Percentiles rank a stretch among this genome's conserved stretches.
These are phyloP conservation scores for Pseudozyma sp. DNA, from an alignment of 1,284 basidiomycete genomes.

Conservation along the genomic window DNA sequence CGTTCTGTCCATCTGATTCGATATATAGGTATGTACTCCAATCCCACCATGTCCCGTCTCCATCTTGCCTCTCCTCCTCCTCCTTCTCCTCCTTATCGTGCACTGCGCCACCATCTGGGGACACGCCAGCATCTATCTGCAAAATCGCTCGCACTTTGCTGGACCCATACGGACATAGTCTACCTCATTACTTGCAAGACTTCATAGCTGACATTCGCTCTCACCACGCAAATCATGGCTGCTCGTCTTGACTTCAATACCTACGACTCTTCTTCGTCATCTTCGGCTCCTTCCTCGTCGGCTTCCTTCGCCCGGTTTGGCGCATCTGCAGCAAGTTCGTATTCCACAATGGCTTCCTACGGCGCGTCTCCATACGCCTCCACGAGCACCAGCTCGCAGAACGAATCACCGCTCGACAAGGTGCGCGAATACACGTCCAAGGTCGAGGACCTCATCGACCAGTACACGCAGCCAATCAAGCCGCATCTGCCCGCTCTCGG, in stretches of 20 bases:
- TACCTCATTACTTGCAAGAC: not conserved
- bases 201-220: slow-evolving; percentile 15
- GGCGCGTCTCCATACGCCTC: slow-evolving; percentile 55
- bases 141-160: not conserved
- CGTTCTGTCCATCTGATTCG: not conserved
- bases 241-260: slow-evolving; percentile 40
- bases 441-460: slow-evolving; percentile 92
- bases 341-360: slow-evolving; percentile 47
- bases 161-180: not conserved
- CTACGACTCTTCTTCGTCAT: slow-evolving; percentile 14
- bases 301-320: slow-evolving; percentile 12
- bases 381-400: slow-evolving; percentile 34
- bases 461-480: slow-evolving; percentile 90
- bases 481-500: slow-evolving; percentile 95
- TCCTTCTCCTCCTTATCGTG: not conserved
- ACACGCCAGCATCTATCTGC: slow-evolving; percentile 1
- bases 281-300: slow-evolving; percentile 15
- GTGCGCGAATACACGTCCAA: slow-evolving; percentile 78
- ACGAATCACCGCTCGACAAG: slow-evolving; percentile 77
- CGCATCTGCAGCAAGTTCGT: slow-evolving; percentile 9
- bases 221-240: slow-evolving; percentile 24
- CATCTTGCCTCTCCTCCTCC: not conserved
- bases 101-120: not conserved
- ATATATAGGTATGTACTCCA: slow-evolving; percentile 24
- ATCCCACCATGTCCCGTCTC: not conserved